These are phyloP conservation scores for Macaranga tanarius DNA, from an alignment of 441 rosid species.

Conservation along the genomic window DNA sequence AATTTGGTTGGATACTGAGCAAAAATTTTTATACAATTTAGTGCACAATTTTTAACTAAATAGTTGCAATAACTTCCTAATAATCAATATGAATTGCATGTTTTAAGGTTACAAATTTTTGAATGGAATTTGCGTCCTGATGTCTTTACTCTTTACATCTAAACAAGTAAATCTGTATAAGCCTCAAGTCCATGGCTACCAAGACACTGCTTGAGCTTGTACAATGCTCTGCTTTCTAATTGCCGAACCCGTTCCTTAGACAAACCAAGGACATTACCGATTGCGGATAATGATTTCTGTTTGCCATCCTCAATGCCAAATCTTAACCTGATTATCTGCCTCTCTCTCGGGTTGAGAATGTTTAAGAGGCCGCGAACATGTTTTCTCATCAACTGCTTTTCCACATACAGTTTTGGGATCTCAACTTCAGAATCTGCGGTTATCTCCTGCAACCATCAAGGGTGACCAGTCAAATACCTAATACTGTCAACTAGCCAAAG, in stretches of 20 bases:
- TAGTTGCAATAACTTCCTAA: no score
- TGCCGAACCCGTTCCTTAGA: conserved; percentile 79
- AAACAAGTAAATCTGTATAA: conserved; percentile 58
- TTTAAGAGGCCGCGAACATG: conserved; percentile 60
- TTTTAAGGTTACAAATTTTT: not conserved
- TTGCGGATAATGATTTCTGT: conserved; percentile 60
- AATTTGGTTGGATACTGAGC: no score
- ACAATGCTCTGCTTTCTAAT: conserved; percentile 68
- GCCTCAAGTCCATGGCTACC: conserved; percentile 57
- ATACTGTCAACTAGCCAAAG: not conserved
- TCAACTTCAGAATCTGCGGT: conserved; percentile 68
- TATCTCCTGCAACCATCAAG: conserved; percentile 51
- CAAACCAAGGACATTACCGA: conserved; percentile 61
- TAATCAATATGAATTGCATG: not conserved
- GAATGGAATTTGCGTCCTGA: not conserved
- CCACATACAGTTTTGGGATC: conserved; percentile 52
- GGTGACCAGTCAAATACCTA: not conserved
- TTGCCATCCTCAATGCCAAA: conserved; percentile 72
- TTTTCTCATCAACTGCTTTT: conserved; percentile 69
- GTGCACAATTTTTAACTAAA: no score
- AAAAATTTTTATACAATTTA: no score
- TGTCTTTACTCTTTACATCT: conserved; percentile 20
- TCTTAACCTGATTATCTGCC: conserved; percentile 67
- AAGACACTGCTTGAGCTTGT: conserved; percentile 69
- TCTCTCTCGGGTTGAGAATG: conserved; percentile 61